Conservation (phyloP, 225 moss, liverwort and hornwort genomes). For the Physcomitrium patens region DNA sequence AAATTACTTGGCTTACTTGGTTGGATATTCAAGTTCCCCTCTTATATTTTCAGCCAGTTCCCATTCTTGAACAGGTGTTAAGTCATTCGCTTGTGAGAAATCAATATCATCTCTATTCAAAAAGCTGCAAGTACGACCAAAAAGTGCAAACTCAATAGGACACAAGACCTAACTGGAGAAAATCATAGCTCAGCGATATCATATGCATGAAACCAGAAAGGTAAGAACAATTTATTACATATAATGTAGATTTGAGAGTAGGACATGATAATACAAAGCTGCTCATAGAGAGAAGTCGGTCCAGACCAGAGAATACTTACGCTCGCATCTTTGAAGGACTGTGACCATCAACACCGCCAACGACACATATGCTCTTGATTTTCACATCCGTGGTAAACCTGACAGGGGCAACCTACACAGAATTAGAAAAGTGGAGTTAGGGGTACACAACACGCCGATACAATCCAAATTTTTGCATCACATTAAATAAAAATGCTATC, state of each 20-base stretch:
- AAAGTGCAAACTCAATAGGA: background rate
- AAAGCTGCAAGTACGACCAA: constrained; percentile 53
- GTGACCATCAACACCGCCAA: constrained; percentile 74
- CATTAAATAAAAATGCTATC: background rate
- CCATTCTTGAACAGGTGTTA: constrained; percentile 93
- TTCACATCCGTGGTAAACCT: constrained; percentile 90
- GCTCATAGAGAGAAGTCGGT: background rate
- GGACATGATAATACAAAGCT: background rate
- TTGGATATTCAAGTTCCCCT: constrained; percentile 91
- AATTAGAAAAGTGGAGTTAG: background rate
- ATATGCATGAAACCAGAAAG: background rate
- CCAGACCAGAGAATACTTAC: constrained; percentile 29
- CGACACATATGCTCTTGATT: constrained; percentile 85
- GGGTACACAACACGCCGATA: background rate
- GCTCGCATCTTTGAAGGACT: constrained; percentile 94
- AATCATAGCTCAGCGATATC: background rate
- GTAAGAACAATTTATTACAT: background rate
- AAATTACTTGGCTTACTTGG: constrained; percentile 45
- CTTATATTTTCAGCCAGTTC: constrained; percentile 75
- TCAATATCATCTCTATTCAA: constrained; percentile 86
- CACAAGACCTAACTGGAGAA: background rate
- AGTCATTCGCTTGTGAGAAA: constrained; percentile 79
- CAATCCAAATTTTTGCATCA: background rate
- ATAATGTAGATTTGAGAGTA: background rate
- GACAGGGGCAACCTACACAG: constrained; percentile 18